Evolutionary conservation across 192 early-diverging fungal species (phyloP).

Genomic region (Backusella westeae): DNA sequence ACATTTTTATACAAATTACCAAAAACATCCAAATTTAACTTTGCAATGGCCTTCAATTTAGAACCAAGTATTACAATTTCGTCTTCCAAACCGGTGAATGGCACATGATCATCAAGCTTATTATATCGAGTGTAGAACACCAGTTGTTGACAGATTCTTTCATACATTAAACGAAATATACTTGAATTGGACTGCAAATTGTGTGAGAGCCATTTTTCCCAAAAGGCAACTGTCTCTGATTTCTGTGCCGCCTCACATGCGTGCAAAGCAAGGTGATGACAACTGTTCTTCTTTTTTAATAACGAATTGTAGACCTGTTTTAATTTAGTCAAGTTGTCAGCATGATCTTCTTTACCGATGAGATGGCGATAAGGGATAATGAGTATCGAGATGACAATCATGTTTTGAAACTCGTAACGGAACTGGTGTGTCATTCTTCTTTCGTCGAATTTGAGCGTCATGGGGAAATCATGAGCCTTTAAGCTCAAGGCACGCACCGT

Average conservation of each 20-base stretch:
- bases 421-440: conserved; percentile 37
- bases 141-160: conserved; percentile 2
- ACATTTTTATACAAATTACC: conserved; percentile 17
- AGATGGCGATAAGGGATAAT: conserved; percentile 40
- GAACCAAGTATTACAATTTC: conserved; percentile 16
- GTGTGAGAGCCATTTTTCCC: conserved; percentile 16
- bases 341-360: conserved; percentile 32
- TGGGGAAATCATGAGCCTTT: neutral
- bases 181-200: conserved; percentile 8
- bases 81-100: conserved; percentile 2
- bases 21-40: conserved; percentile 15
- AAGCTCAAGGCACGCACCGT: conserved; percentile 3
- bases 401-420: conserved; percentile 42
- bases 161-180: conserved; percentile 15
- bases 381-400: conserved; percentile 37
- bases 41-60: conserved; percentile 14
- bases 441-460: conserved; percentile 38
- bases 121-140: neutral
- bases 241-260: conserved; percentile 12
- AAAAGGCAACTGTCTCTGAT: neutral
- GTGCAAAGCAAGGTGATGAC: conserved; percentile 14
- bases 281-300: conserved; percentile 24
- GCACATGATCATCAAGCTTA: neutral
- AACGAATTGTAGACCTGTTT: conserved; percentile 35
- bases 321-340: conserved; percentile 38